Conservation (phyloP, 2,329 filamentous ascomycete genomes). For the Trichocomaceae sp. region DNA sequence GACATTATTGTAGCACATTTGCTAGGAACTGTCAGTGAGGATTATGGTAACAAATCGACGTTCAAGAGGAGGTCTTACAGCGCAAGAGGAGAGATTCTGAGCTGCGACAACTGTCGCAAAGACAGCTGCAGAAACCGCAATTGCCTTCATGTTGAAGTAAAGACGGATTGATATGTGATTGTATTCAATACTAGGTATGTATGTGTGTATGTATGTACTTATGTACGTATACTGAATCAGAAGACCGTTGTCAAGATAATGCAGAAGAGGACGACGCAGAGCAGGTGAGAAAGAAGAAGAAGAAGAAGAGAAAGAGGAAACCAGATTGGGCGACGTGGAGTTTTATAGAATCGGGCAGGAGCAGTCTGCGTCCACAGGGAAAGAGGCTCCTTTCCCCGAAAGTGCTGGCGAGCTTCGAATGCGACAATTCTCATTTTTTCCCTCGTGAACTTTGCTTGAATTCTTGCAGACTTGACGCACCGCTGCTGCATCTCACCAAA, state of each 20-base stretch:
- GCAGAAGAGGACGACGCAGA: too few relatives aligned
- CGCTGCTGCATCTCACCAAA: not conserved
- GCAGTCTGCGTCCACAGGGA: not conserved
- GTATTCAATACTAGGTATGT: not conserved
- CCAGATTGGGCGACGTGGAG: not conserved
- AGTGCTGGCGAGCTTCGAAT: not conserved
- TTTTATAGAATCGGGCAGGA: not conserved
- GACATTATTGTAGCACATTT: slow-evolving; percentile 43
- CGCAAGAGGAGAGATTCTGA: slow-evolving; percentile 5
- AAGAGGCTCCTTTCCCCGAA: slow-evolving; percentile 2
- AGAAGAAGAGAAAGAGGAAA: not conserved
- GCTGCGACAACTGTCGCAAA: slow-evolving; percentile 6
- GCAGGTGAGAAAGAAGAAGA: not conserved
- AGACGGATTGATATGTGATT: not conserved
- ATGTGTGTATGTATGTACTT: not conserved
- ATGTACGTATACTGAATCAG: not conserved
- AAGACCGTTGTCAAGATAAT: not conserved
- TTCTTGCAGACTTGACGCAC: not conserved
- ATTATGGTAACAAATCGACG: too few relatives aligned
- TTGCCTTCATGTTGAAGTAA: slow-evolving; percentile 6
- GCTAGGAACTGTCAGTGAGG: slow-evolving; percentile 20
- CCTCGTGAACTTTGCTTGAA: not conserved
- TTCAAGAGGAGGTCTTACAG: not conserved
- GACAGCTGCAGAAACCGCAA: slow-evolving; percentile 5
- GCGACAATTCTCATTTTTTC: not conserved